Conservation (phyloP, 2,329 filamentous ascomycete genomes). For the Periconia sp. region DNA sequence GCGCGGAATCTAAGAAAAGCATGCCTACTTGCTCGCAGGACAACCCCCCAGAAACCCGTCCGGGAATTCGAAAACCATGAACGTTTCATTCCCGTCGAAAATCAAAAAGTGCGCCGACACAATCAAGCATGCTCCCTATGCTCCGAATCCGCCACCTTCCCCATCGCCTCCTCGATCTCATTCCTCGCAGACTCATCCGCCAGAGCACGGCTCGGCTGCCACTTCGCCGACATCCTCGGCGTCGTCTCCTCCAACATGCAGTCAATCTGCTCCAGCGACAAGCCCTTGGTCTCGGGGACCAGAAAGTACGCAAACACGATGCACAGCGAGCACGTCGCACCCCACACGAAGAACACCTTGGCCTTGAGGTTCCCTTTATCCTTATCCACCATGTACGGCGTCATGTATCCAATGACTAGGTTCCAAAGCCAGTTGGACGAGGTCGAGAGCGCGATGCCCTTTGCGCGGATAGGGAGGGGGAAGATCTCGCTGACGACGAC, state of each 20-base stretch:
- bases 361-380: conserved; percentile 66
- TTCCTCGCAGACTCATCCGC: conserved; percentile 38
- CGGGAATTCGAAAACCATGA: too few species aligned
- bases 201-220: conserved; percentile 70
- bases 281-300: conserved; percentile 77
- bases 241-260: conserved; percentile 84
- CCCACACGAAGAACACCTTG: conserved; percentile 60
- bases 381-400: conserved; percentile 69
- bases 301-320: conserved; percentile 71
- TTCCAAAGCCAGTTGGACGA: conserved; percentile 94
- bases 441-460: conserved; percentile 83
- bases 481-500: conserved; percentile 85
- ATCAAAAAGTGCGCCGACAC: not conserved
- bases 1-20: too few species aligned
- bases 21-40: too few species aligned
- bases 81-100: too few species aligned
- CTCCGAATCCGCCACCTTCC: conserved; percentile 1
- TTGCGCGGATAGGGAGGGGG: conserved; percentile 84
- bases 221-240: conserved; percentile 71
- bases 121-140: conserved; percentile 3
- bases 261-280: conserved; percentile 76
- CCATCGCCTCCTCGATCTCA: conserved; percentile 3
- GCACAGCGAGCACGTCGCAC: conserved; percentile 53
- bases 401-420: conserved; percentile 57
- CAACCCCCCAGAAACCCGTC: too few species aligned